Evolutionary conservation across 805 yeast genomes (phyloP).

Genomic region (Candida easanensis): DNA sequence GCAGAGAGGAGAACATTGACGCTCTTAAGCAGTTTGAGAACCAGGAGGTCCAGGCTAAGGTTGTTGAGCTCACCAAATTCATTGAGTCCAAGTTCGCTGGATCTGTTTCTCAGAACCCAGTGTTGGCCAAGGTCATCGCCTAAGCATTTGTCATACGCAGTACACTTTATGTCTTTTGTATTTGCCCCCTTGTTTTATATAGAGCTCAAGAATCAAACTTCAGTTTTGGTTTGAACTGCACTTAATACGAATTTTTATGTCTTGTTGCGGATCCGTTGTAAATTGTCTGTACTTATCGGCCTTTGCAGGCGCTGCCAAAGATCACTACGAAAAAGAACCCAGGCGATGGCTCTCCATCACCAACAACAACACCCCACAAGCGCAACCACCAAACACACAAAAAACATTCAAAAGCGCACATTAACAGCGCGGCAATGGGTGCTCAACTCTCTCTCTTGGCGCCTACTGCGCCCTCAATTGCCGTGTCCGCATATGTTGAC

Average conservation of each 20-base stretch:
- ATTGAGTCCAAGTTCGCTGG: constrained; percentile 66
- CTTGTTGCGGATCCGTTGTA: too few relatives aligned
- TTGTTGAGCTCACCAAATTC: constrained; percentile 68
- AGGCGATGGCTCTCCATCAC: not conserved
- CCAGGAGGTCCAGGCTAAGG: constrained; percentile 61
- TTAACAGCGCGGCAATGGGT: constrained; percentile 54
- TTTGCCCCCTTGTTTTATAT: not conserved
- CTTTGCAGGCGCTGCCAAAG: too few relatives aligned
- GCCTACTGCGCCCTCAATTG: constrained; percentile 90
- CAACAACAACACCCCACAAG: not conserved
- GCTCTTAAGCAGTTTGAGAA: constrained; percentile 74
- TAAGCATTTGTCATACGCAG: constrained; percentile 4
- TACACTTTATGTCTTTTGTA: not conserved
- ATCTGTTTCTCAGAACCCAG: constrained; percentile 46
- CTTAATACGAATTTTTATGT: not conserved
- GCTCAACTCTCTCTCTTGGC: constrained; percentile 81
- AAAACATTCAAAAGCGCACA: not conserved
- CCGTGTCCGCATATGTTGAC: constrained; percentile 84
- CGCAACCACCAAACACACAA: too few relatives aligned
- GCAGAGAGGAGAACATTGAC: constrained; percentile 81
- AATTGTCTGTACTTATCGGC: too few relatives aligned
- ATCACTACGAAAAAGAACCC: too few relatives aligned
- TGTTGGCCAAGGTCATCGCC: constrained; percentile 33
- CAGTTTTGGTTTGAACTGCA: too few relatives aligned
- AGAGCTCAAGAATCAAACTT: too few relatives aligned